Base-by-base conservation (phyloP, 768 basidiomycete species). In the Auricularia auricula-judae region DNA sequence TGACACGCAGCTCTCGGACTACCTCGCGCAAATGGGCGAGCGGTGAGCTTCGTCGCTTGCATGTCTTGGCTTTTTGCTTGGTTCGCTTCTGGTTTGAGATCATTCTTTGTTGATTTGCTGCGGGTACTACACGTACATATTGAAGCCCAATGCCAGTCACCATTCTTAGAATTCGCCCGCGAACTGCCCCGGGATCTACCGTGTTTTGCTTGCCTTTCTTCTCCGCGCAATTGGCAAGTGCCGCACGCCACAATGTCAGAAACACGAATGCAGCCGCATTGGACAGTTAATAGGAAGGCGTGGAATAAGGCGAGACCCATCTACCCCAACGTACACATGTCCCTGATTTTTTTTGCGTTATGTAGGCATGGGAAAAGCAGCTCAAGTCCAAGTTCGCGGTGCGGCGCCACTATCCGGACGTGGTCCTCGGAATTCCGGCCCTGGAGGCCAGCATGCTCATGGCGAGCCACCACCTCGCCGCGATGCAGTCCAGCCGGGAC, bases 1-100 rank as follows among this genome's bases (percentile, higher is more conserved):
- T 76, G 8, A 75, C 75, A 4, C 39, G 39, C 12, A 42, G 39
- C 39, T 42, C 39, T 42, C 39, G 39, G 76, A 76, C 63, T 89
- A 89, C 69, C 74, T 88, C 59, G 86, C 87, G 7, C 82, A 86
- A 69, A 87, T 88, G 81, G 85, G 84, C 34, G 77, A 79, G 62
- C 42, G 62, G 35, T 51, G 47, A 51, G 14, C 47, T 8, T 5
- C 21, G 11, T 44, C 18, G 21, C 21, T 7, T 42, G 39, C 39
- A 42, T 51, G 10, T 10, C 5, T 51, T 51, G 11, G 14, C 10
- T 51, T 18, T 51, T 21, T 51, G 10, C 43, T 44, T 51, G 47
- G 18, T 51, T 51, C 47, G 39, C 39, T 14, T 7, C 39, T 14
- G 39, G 39, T 42, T 42, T 42, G 39, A 42, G 12, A 42, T 42